Evolutionary conservation across 1,139 yeast species (phyloP).

Genomic region (Kodamaea arcana): DNA sequence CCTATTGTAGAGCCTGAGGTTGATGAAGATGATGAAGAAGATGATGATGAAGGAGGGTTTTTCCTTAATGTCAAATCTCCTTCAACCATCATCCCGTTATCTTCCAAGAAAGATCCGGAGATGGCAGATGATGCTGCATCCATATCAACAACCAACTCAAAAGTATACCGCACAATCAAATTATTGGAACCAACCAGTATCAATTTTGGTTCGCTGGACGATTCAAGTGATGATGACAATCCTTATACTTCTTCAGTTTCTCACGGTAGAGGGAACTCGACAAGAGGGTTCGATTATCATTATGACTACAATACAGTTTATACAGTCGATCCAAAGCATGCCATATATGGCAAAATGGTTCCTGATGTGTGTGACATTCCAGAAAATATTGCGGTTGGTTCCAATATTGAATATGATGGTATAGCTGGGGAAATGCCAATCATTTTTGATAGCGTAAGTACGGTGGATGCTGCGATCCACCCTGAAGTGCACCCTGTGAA

Average conservation of each 20-base stretch:
- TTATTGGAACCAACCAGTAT: constrained; percentile 77
- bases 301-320: constrained; percentile 88
- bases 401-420: constrained; percentile 36
- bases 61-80: constrained; percentile 56
- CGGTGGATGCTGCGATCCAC: not conserved
- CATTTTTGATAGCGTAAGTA: constrained; percentile 4
- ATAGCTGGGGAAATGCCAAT: constrained; percentile 15
- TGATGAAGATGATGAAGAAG: constrained; percentile 44
- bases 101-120: constrained; percentile 10
- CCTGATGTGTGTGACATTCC: constrained; percentile 46
- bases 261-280: constrained; percentile 61
- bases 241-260: constrained; percentile 61
- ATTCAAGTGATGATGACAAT: constrained; percentile 53
- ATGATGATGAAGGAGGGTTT: constrained; percentile 67
- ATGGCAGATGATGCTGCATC: constrained; percentile 24
- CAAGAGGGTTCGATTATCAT: constrained; percentile 75
- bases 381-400: constrained; percentile 40
- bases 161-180: constrained; percentile 55
- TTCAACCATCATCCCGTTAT: constrained; percentile 12
- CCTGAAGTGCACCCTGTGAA: not conserved
- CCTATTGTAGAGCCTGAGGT: constrained; percentile 23
- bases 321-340: constrained; percentile 51
- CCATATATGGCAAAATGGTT: constrained; percentile 29
- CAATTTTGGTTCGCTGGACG: constrained; percentile 75
- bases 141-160: constrained; percentile 20